These are phyloP conservation scores for Salix suchowensis DNA, from an alignment of 345 rosid species.

Conservation along the genomic window DNA sequence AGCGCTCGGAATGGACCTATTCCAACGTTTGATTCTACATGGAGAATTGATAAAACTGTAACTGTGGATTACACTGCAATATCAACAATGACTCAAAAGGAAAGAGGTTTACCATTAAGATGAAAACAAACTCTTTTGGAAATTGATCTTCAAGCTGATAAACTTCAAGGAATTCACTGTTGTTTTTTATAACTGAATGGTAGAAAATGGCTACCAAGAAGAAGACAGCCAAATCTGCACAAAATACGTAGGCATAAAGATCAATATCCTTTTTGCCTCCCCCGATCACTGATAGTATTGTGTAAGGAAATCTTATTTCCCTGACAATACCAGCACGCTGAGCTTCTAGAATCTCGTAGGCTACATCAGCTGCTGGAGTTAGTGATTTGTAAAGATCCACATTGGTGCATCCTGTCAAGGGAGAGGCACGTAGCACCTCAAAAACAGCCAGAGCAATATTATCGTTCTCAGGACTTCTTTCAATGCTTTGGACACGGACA, in stretches of 20 bases:
- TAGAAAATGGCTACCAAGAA: constrained; percentile 42
- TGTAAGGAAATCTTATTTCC: constrained; percentile 34
- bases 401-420: constrained; percentile 17
- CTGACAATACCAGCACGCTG: constrained; percentile 24
- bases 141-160: constrained; percentile 53
- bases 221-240: constrained; percentile 46
- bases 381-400: constrained; percentile 26
- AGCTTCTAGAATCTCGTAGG: constrained; percentile 36
- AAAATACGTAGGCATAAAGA: constrained; percentile 42
- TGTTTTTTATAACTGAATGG: constrained; percentile 39
- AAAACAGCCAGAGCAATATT: constrained; percentile 38
- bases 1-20: neutral
- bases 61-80: neutral
- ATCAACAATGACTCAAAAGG: neutral
- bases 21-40: neutral
- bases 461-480: constrained; percentile 35
- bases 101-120: constrained; percentile 33
- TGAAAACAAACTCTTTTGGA: constrained; percentile 41
- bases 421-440: constrained; percentile 39
- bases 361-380: constrained; percentile 49
- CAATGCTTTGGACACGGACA: constrained; percentile 40
- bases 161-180: constrained; percentile 46
- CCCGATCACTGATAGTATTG: constrained; percentile 39
- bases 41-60: neutral
- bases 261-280: constrained; percentile 44